phyloP scores from a whole-genome alignment of 1,139 yeast genomes.

The Casaregolazyma lundiana region DNA sequence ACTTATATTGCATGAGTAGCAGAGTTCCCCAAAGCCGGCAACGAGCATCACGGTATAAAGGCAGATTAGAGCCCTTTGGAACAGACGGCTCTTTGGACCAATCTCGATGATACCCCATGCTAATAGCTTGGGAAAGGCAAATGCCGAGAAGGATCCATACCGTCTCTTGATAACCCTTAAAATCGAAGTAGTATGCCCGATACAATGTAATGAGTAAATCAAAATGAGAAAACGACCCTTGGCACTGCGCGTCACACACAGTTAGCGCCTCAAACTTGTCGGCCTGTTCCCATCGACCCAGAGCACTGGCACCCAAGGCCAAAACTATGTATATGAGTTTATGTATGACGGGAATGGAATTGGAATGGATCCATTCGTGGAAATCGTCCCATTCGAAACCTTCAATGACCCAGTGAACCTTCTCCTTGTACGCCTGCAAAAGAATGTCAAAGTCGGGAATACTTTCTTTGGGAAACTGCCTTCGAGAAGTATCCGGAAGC shows the following conservation, averaged over 20 bases:
- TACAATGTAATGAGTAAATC: conserved; percentile 9
- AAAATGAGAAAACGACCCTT: conserved; percentile 8
- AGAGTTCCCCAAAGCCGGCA: conserved; percentile 20
- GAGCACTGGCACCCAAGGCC: conserved; percentile 15
- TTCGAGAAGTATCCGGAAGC: conserved; percentile 12
- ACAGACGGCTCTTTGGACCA: conserved; percentile 13
- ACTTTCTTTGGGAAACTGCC: conserved; percentile 17
- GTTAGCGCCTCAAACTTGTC: conserved; percentile 6
- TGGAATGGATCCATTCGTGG: conserved; percentile 14
- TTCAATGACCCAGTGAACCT: conserved; percentile 20
- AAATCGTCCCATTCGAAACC: conserved; percentile 20
- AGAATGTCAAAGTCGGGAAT: conserved; percentile 17
- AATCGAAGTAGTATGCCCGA: conserved; percentile 16
- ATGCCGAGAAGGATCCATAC: conserved; percentile 19
- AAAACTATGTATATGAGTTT: conserved; percentile 19
- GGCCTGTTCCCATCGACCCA: conserved; percentile 16
- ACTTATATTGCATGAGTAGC: conserved; percentile 18
- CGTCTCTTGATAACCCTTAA: conserved; percentile 19
- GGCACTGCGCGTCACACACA: conserved; percentile 1
- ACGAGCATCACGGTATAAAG: conserved; percentile 6
- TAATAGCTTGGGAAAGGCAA: conserved; percentile 18
- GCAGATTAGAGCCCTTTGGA: conserved; percentile 7
- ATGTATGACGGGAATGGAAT: conserved; percentile 18
- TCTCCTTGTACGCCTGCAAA: conserved; percentile 17
- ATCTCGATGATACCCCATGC: conserved; percentile 23